Percentiles rank a stretch among this genome's conserved stretches.
These are phyloP conservation scores for Cordyceps militaris DNA, from an alignment of 2,329 filamentous ascomycete genomes.

Conservation along the genomic window DNA sequence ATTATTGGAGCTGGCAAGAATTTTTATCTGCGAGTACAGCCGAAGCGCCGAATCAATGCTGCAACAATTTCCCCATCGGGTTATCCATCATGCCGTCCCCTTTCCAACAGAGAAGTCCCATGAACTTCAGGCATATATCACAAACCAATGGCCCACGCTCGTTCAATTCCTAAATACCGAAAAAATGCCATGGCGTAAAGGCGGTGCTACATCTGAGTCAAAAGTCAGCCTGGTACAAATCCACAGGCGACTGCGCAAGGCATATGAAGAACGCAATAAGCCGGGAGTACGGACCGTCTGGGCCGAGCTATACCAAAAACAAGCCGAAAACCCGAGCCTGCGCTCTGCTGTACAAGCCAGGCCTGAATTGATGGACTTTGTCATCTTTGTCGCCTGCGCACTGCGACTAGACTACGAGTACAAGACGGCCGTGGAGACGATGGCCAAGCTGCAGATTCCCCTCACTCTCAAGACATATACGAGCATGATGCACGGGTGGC, in stretches of 20 bases:
- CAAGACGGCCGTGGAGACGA: slow-evolving; percentile 34
- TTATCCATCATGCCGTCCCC: neutral
- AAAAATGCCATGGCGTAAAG: slow-evolving; percentile 19
- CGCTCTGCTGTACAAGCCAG: slow-evolving; percentile 25
- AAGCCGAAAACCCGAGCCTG: slow-evolving; percentile 21
- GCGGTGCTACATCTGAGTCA: neutral
- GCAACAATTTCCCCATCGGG: slow-evolving; percentile 4
- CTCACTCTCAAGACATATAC: slow-evolving; percentile 64
- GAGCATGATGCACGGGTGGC: slow-evolving; percentile 65
- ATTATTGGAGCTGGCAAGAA: slow-evolving; percentile 19
- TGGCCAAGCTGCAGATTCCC: slow-evolving; percentile 40
- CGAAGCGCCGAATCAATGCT: neutral
- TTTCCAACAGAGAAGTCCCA: slow-evolving; percentile 17
- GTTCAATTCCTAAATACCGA: slow-evolving; percentile 19
- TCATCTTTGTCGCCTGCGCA: slow-evolving; percentile 34
- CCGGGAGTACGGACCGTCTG: slow-evolving; percentile 26
- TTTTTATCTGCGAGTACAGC: neutral
- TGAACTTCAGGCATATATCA: slow-evolving; percentile 22
- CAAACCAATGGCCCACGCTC: slow-evolving; percentile 23
- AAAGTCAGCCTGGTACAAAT: slow-evolving; percentile 16
- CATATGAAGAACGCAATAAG: slow-evolving; percentile 24
- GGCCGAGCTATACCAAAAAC: slow-evolving; percentile 23
- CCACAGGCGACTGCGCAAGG: slow-evolving; percentile 24
- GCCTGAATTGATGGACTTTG: slow-evolving; percentile 32
- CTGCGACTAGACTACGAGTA: slow-evolving; percentile 22